Base-by-base conservation (phyloP, 495 filamentous ascomycete genomes). In the Trichoderma gamsii region DNA sequence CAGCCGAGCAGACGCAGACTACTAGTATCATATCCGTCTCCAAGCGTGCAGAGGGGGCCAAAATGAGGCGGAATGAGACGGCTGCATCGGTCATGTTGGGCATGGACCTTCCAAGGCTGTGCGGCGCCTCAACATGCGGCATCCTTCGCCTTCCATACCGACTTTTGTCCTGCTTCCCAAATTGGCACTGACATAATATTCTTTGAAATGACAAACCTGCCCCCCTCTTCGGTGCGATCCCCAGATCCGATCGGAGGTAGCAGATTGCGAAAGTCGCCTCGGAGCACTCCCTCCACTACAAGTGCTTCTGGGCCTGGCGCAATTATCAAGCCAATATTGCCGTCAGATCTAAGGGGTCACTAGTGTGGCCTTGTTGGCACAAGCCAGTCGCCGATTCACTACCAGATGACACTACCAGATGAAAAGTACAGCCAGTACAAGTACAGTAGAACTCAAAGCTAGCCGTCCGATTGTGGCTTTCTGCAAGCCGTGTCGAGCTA, bases 221-320 rank as follows among this genome's bases (percentile, higher is more conserved):
- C 49, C 49, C n/a, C 49, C 18, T 52, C 18, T 52, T 18, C 49
- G 49, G 21, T 52, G 35, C 35, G 35, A 38, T 38, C 35, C 56
- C 56, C 25, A 61, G 56, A 61, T 61, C 23, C 56, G 56, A 61
- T 61, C 27, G 27, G 56, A 52, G 49, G 56, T 11, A 56, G 56
- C 23, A 27, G 56, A 61, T 15, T 61, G 23, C 27, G 56, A 32
- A 61, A 25, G 56, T 25, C 13, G 5, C 15, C 16, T 61, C 9
- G 23, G 9, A 61, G 56, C 49, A 52, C 49, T 61, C n/a, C 44
- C 44, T 49, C 56, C 23, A 61, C 27, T n/a, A 11, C 12, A 61
- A 27, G 21, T 3, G 23, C 27, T 8, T 61, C 51, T 25, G 11
- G 25, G 27, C 6, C 27, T 32, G 51, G 51, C 51, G 21, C 16